A percentile compares a stretch with the other conserved stretches of the same genome.
phyloP scores from a whole-genome alignment of 805 yeast genomes.

The Saccharomycopsis guyanensis region DNA sequence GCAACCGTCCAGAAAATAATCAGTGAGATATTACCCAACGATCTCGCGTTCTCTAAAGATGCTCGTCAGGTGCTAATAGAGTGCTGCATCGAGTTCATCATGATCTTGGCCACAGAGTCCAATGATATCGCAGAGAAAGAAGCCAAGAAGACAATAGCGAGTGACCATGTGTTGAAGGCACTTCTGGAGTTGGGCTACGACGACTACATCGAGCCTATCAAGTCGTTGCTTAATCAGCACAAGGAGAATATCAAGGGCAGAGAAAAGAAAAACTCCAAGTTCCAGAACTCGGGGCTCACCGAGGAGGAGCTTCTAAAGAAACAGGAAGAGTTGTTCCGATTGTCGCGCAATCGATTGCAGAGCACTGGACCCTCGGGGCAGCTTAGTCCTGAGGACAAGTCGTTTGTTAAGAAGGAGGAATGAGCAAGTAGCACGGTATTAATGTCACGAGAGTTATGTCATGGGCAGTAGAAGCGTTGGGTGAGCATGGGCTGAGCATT shows the following conservation, averaged over 20 bases:
- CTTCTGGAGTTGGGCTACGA: conserved; percentile 78
- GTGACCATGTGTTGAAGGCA: conserved; percentile 92
- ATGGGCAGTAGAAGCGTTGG: no score
- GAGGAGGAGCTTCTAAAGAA: conserved; percentile 89
- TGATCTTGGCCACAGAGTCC: conserved; percentile 88
- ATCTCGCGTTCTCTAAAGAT: conserved; percentile 81
- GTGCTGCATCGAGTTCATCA: conserved; percentile 91
- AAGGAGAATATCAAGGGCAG: conserved; percentile 82
- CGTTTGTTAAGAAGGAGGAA: not conserved
- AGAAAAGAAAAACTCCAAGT: conserved; percentile 85
- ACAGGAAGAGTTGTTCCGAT: conserved; percentile 87
- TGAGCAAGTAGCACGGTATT: no score
- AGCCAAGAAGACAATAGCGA: conserved; percentile 90
- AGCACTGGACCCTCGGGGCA: conserved; percentile 21
- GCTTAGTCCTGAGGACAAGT: not conserved
- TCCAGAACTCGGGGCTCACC: conserved; percentile 83
- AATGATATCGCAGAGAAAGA: conserved; percentile 96
- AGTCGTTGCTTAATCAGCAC: conserved; percentile 75
- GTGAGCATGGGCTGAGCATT: no score
- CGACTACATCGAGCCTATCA: conserved; percentile 75
- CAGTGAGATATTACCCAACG: conserved; percentile 83
- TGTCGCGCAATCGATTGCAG: conserved; percentile 60
- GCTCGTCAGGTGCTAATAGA: conserved; percentile 93
- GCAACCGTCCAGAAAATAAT: conserved; percentile 97
- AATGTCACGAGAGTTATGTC: no score